Evolutionary conservation across 2,329 filamentous ascomycete species (phyloP).

Genomic region (Stylonectria norvegica): DNA sequence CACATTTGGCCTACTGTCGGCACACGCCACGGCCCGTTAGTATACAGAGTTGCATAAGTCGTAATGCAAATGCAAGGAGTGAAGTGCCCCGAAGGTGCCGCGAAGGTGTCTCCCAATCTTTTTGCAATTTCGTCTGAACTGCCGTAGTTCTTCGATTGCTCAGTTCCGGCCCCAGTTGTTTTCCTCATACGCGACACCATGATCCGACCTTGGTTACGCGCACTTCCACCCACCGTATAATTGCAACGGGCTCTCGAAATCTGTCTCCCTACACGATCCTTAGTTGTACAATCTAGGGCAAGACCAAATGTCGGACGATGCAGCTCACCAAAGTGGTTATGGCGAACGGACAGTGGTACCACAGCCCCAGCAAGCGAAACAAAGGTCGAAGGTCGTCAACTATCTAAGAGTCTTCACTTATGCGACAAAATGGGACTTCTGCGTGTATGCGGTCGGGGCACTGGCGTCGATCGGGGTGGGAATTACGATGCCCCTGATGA

Average conservation of each 20-base stretch:
- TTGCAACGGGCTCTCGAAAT: background rate
- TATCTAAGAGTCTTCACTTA: constrained; percentile 6
- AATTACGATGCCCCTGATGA: constrained; percentile 31
- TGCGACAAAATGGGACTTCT: constrained; percentile 3
- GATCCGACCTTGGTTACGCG: background rate
- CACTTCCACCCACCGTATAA: background rate
- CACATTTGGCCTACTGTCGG: background rate
- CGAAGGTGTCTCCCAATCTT: background rate
- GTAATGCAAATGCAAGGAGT: background rate
- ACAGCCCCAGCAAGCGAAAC: background rate
- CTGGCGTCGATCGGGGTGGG: constrained; percentile 3
- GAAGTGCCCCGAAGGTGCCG: background rate
- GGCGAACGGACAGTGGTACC: background rate
- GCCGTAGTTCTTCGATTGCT: background rate
- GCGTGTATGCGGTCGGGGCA: background rate
- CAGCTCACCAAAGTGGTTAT: background rate
- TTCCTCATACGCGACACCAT: background rate
- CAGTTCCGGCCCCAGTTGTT: background rate
- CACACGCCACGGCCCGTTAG: background rate
- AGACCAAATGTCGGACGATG: background rate
- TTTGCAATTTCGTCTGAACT: background rate
- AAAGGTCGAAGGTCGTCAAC: too few relatives aligned
- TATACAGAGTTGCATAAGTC: background rate
- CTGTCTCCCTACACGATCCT: background rate
- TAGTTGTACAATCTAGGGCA: background rate